phyloP scores from a whole-genome alignment of 192 early-diverging fungal genomes.

The Mortierella antarctica region DNA sequence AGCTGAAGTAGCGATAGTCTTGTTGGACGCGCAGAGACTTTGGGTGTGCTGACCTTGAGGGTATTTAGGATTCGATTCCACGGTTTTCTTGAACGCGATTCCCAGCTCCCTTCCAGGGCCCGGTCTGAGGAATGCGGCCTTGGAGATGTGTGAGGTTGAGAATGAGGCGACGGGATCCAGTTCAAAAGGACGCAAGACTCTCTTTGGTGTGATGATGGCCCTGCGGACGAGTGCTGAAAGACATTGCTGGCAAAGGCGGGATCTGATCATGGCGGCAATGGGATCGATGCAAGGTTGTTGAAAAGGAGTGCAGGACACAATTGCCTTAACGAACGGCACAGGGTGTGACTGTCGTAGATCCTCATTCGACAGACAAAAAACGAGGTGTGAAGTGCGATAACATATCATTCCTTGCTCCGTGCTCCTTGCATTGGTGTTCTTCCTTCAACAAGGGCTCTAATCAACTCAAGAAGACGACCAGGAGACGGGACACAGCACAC shows the following conservation, averaged over 20 bases:
- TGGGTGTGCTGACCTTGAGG: background rate
- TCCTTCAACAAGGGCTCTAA: no score
- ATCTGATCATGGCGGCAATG: background rate
- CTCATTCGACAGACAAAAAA: no score
- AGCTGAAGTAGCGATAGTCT: no score
- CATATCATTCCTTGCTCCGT: background rate
- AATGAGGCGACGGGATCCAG: background rate
- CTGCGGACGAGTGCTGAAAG: background rate
- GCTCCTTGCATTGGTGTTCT: no score
- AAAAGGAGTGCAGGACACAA: no score
- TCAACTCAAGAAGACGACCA: no score
- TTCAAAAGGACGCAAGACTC: background rate
- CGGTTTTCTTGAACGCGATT: background rate
- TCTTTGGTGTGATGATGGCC: background rate
- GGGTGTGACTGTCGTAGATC: no score
- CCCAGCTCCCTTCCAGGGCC: constrained; percentile 26
- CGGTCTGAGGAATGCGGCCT: constrained; percentile 26
- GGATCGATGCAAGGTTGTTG: no score
- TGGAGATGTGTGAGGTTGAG: constrained; percentile 14
- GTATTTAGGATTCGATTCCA: no score
- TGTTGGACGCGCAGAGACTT: no score
- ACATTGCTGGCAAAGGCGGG: constrained; percentile 11
- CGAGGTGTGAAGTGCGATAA: background rate
- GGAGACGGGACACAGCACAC: background rate
- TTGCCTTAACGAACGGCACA: no score